Evolutionary conservation across 345 rosid genomes (phyloP).

Genomic region (Lepidium aucheri): DNA sequence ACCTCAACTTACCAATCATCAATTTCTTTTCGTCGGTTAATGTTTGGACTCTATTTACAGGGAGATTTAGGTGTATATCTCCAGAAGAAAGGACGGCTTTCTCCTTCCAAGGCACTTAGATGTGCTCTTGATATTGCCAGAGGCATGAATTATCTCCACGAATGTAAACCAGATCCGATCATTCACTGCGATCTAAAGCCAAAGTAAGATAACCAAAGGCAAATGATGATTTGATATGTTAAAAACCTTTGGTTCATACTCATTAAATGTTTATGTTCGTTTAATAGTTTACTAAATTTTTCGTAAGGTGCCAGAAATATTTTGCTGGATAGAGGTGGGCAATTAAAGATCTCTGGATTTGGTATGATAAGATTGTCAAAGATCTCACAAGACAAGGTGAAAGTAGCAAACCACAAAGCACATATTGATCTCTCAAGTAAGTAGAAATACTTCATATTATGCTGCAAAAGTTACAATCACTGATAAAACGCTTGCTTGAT

Average conservation of each 20-base stretch:
- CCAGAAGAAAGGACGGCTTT: constrained; percentile 78
- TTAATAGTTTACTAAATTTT: constrained; percentile 54
- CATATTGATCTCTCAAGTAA: constrained; percentile 47
- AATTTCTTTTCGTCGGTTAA: neutral
- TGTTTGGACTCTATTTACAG: constrained; percentile 30
- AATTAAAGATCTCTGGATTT: constrained; percentile 72
- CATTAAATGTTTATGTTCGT: constrained; percentile 33
- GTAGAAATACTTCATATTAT: constrained; percentile 21
- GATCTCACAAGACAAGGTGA: constrained; percentile 49
- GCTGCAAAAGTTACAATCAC: neutral
- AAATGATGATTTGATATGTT: constrained; percentile 22
- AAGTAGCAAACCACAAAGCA: constrained; percentile 38
- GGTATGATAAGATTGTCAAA: constrained; percentile 56
- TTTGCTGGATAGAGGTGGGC: constrained; percentile 92
- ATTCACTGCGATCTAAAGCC: constrained; percentile 88
- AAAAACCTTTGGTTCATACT: constrained; percentile 16
- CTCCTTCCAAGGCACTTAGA: constrained; percentile 69
- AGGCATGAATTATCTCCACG: constrained; percentile 79
- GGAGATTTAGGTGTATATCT: constrained; percentile 77
- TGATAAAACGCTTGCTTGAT: constrained; percentile 3
- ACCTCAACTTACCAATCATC: neutral
- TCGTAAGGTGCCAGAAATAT: constrained; percentile 98
- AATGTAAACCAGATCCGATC: constrained; percentile 84
- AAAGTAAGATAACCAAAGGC: constrained; percentile 64
- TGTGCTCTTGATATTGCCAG: constrained; percentile 90